These are phyloP conservation scores for Umbellularia californica DNA, from an alignment of 164 flowering plant species.

Conservation along the genomic window DNA sequence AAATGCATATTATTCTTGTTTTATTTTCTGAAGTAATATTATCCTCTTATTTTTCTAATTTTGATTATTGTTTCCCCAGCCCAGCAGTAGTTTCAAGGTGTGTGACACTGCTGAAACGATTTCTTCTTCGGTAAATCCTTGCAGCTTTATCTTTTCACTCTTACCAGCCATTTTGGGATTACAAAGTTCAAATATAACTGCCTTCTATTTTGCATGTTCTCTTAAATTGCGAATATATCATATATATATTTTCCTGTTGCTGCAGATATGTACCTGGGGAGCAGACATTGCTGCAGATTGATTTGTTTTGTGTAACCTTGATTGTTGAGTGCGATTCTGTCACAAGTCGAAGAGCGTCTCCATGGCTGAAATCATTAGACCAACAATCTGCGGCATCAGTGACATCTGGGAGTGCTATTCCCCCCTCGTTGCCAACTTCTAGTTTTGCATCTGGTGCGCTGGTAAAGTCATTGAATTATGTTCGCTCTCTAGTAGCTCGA, in stretches of 20 bases:
- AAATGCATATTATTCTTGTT: background rate
- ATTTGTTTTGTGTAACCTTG: constrained; percentile 72
- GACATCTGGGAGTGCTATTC: constrained; percentile 34
- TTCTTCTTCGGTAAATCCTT: constrained; percentile 71
- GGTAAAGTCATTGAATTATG: constrained; percentile 80
- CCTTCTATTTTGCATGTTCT: background rate
- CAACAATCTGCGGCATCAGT: constrained; percentile 46
- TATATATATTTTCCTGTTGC: background rate
- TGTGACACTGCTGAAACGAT: constrained; percentile 80
- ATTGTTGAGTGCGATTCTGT: constrained; percentile 70
- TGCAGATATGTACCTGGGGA: constrained; percentile 89
- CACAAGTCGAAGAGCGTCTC: constrained; percentile 45
- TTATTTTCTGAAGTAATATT: background rate
- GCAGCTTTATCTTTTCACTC: background rate
- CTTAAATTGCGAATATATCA: background rate
- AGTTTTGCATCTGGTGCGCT: constrained; percentile 75
- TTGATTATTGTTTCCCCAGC: constrained; percentile 33
- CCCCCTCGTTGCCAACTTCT: constrained; percentile 53
- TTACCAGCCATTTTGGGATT: background rate
- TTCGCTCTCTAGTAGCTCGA: constrained; percentile 78
- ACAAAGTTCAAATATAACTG: background rate
- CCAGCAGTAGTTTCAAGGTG: constrained; percentile 95
- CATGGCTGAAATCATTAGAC: constrained; percentile 52
- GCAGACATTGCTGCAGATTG: constrained; percentile 78
- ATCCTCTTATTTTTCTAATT: background rate